Evolutionary conservation across 345 rosid genomes (phyloP).

Genomic region (Eucalyptus marginata): DNA sequence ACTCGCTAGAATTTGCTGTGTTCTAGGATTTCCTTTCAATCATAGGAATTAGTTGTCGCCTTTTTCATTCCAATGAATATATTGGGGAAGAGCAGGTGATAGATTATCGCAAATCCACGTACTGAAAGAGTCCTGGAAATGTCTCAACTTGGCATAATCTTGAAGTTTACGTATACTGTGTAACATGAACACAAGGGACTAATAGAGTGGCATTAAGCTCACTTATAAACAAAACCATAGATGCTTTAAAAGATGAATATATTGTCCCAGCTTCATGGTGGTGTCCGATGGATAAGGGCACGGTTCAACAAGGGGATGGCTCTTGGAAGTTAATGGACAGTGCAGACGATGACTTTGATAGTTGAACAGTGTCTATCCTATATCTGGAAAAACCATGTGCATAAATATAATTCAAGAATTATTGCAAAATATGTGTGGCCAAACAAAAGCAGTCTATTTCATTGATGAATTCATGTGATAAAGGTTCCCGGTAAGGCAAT

Average conservation of each 20-base stretch:
- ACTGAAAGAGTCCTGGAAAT: conserved; percentile 48
- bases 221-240: conserved; percentile 41
- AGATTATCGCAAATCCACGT: conserved; percentile 44
- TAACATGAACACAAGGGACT: conserved; percentile 57
- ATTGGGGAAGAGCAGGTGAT: conserved; percentile 61
- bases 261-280: conserved; percentile 51
- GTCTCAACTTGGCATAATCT: conserved; percentile 33
- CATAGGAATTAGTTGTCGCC: too few relatives aligned
- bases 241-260: conserved; percentile 41
- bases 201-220: conserved; percentile 32
- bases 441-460: not conserved
- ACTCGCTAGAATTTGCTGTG: too few relatives aligned
- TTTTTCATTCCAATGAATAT: not conserved
- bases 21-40: too few relatives aligned
- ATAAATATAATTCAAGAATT: not conserved
- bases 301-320: conserved; percentile 61
- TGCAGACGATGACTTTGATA: conserved; percentile 18
- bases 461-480: not conserved
- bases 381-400: not conserved
- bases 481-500: not conserved
- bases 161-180: conserved; percentile 62
- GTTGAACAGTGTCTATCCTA: not conserved
- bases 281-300: conserved; percentile 44
- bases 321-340: conserved; percentile 70
- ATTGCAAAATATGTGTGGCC: not conserved